A percentile compares a stretch with the other conserved stretches of the same genome.
phyloP scores from a whole-genome alignment of 2,329 filamentous ascomycete genomes.

The Penicillium expansum region DNA sequence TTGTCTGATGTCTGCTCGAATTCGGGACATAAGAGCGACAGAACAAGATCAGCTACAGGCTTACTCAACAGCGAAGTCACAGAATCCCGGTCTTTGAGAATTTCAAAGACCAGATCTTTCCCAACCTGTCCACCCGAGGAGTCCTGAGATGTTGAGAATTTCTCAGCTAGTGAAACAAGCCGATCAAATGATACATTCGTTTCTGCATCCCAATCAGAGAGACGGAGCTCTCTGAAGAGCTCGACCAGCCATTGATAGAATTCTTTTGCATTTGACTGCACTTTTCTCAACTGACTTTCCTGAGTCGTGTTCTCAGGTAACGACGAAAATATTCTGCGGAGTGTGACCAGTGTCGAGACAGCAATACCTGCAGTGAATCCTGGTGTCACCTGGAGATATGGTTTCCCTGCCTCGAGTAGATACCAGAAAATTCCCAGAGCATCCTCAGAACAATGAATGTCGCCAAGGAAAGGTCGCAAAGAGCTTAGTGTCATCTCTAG shows the following conservation, averaged over 20 bases:
- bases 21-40: slow-evolving; percentile 63
- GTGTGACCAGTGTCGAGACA: slow-evolving; percentile 73
- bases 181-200: slow-evolving; percentile 60
- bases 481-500: slow-evolving; percentile 86
- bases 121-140: slow-evolving; percentile 69
- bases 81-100: slow-evolving; percentile 70
- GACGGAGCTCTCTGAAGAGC: slow-evolving; percentile 64
- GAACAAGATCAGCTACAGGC: slow-evolving; percentile 53
- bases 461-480: slow-evolving; percentile 72
- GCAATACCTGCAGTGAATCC: slow-evolving; percentile 79
- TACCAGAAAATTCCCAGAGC: slow-evolving; percentile 83
- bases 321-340: slow-evolving; percentile 72
- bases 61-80: slow-evolving; percentile 66
- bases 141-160: slow-evolving; percentile 66
- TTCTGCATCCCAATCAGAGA: slow-evolving; percentile 48
- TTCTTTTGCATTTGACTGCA: slow-evolving; percentile 68
- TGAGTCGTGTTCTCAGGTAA: slow-evolving; percentile 78
- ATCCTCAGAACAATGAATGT: slow-evolving; percentile 87
- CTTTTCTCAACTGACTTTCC: slow-evolving; percentile 75
- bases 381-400: slow-evolving; percentile 63
- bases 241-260: slow-evolving; percentile 78
- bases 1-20: slow-evolving; percentile 63
- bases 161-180: slow-evolving; percentile 67
- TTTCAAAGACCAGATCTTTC: slow-evolving; percentile 72
- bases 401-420: slow-evolving; percentile 66